These are phyloP conservation scores for Amesomyces nigricolor DNA, from an alignment of 2,329 filamentous ascomycete genomes.

Conservation along the genomic window DNA sequence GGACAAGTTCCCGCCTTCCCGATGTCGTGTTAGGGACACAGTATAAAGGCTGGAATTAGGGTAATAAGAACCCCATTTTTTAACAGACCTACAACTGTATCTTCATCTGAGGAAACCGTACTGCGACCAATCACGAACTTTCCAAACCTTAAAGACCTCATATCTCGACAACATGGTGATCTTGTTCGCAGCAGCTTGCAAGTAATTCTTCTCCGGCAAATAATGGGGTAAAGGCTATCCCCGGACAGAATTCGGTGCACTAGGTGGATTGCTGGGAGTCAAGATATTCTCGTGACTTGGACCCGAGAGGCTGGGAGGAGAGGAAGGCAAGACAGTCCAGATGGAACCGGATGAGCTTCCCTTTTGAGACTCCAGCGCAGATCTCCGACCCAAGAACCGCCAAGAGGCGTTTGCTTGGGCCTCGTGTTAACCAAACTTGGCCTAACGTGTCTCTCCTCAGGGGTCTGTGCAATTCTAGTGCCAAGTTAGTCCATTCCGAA, in stretches of 20 bases:
- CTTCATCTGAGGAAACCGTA: too few species aligned
- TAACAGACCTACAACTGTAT: too few species aligned
- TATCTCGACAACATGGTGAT: too few species aligned
- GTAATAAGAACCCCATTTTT: too few species aligned
- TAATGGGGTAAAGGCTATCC: too few species aligned
- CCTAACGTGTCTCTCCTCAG: not conserved
- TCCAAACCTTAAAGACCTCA: too few species aligned
- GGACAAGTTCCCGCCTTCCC: too few species aligned
- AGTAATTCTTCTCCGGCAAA: too few species aligned
- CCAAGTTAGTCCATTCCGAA: not conserved
- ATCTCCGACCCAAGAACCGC: conserved; percentile 1
- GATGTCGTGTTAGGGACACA: too few species aligned
- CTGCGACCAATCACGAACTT: too few species aligned
- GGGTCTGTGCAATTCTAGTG: conserved; percentile 1
- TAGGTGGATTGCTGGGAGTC: not conserved
- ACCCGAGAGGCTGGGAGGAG: not conserved
- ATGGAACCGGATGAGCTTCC: not conserved
- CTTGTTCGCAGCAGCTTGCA: too few species aligned
- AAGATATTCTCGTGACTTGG: not conserved
- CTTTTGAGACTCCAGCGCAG: not conserved
- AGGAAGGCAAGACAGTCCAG: not conserved
- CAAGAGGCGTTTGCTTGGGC: not conserved
- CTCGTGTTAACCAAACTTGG: not conserved
- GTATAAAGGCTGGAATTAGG: too few species aligned
- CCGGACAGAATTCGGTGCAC: not conserved